These are phyloP conservation scores for Exobasidium cylindrosporum DNA, from an alignment of 1,284 basidiomycete species.

Conservation along the genomic window DNA sequence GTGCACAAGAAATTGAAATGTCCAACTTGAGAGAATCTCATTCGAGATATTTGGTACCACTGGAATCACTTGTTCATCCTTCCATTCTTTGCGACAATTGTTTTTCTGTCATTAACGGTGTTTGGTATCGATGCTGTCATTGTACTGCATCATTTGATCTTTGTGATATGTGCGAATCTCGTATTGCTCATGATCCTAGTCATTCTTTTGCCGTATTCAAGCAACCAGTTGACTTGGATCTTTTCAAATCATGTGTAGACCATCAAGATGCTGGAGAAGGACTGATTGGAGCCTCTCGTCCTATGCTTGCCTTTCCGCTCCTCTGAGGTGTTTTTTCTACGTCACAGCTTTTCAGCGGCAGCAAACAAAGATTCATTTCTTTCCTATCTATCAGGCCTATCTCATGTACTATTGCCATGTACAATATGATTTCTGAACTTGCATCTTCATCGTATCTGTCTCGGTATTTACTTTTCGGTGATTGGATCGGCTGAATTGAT, in stretches of 20 bases:
- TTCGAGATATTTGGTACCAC: slow-evolving; percentile 10
- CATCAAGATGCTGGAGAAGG: slow-evolving; percentile 13
- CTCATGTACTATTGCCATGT: neutral
- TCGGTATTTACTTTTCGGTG: too few species aligned
- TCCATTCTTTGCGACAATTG: slow-evolving; percentile 24
- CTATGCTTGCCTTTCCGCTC: slow-evolving; percentile 10
- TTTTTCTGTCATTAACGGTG: slow-evolving; percentile 19
- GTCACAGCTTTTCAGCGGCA: too few species aligned
- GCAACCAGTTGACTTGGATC: slow-evolving; percentile 19
- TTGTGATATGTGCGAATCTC: slow-evolving; percentile 18
- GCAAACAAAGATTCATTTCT: too few species aligned
- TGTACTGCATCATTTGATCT: slow-evolving; percentile 21
- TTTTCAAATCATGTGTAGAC: slow-evolving; percentile 18
- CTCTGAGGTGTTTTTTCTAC: too few species aligned
- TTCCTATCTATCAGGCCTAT: too few species aligned
- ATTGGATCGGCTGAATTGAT: too few species aligned
- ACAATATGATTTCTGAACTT: slow-evolving; percentile 7
- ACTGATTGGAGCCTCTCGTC: slow-evolving; percentile 8
- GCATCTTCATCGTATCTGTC: too few species aligned
- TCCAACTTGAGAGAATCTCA: neutral
- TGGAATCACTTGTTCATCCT: slow-evolving; percentile 19
- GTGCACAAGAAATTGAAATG: slow-evolving; percentile 13
- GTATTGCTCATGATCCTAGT: slow-evolving; percentile 18
- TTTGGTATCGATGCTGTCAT: slow-evolving; percentile 23
- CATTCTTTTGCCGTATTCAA: slow-evolving; percentile 26